These are phyloP conservation scores for Neurospora sp. DNA, from an alignment of 495 filamentous ascomycete genomes.

Conservation along the genomic window DNA sequence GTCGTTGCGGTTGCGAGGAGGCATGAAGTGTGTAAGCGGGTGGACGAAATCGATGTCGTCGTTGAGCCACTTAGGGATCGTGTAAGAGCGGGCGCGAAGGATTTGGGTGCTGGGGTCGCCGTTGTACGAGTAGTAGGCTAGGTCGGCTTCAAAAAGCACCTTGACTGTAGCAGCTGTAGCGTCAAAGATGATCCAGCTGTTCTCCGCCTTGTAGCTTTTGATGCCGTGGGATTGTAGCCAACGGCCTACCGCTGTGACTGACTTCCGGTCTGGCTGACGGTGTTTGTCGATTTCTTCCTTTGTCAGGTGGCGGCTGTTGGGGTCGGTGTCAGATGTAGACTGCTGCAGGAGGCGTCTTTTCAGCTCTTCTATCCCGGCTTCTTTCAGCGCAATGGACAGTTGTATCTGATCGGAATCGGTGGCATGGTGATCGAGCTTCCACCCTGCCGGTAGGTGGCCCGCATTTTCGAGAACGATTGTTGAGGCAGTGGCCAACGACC, in stretches of 20 bases:
- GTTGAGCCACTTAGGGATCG: constrained; percentile 33
- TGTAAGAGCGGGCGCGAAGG: constrained; percentile 34
- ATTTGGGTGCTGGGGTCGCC: constrained; percentile 8
- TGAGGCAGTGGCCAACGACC: constrained; percentile 4
- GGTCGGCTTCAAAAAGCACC: constrained; percentile 27
- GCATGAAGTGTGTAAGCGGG: constrained; percentile 34
- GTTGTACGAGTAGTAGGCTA: constrained; percentile 26
- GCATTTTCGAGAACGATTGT: constrained; percentile 14
- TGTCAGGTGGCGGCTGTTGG: constrained; percentile 22
- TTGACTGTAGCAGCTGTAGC: constrained; percentile 23
- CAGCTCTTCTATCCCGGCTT: constrained; percentile 25
- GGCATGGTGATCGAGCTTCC: constrained; percentile 14
- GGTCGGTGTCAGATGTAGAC: constrained; percentile 10
- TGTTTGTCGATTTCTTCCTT: constrained; percentile 20
- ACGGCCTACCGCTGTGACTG: constrained; percentile 15
- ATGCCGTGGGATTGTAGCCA: constrained; percentile 28
- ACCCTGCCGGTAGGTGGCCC: constrained; percentile 12
- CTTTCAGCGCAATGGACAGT: constrained; percentile 26
- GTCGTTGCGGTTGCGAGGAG: constrained; percentile 12
- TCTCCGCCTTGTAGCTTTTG: constrained; percentile 13
- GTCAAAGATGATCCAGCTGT: constrained; percentile 24
- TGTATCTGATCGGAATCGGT: constrained; percentile 16
- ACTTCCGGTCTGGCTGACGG: constrained; percentile 14
- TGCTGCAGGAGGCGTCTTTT: constrained; percentile 20
- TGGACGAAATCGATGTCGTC: constrained; percentile 33